Percentiles rank a stretch among this genome's conserved stretches.
These are phyloP conservation scores for maize (Zea mays) DNA, from an alignment of 176 grass and related monocot species.

Conservation along the genomic window Zm-B73-REFERENCE-NAM-5.0 NC_050104.1:64882501-64883000, in stretches of 20 bases:
- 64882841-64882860: conserved; percentile 41
- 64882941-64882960: conserved; percentile 47
- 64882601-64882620: background rate
- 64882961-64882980: conserved; percentile 32
- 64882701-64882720: no score
- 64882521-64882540: background rate
- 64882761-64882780: no score
- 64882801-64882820: conserved; percentile 1
- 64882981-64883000: conserved; percentile 9
- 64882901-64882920: conserved; percentile 33
- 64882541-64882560: no score
- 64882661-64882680: background rate
- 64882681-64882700: no score
- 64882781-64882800: no score
- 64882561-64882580: background rate
- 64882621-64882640: background rate
- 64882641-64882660: conserved; percentile 3
- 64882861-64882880: conserved; percentile 28
- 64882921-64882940: conserved; percentile 57
- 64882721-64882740: no score
- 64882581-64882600: background rate
- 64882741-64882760: no score
- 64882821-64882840: conserved; percentile 48
- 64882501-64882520: background rate
- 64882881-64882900: conserved; percentile 49